Base-by-base conservation (phyloP, 139 green algal genomes). In the Picochlorum sp. region DNA sequence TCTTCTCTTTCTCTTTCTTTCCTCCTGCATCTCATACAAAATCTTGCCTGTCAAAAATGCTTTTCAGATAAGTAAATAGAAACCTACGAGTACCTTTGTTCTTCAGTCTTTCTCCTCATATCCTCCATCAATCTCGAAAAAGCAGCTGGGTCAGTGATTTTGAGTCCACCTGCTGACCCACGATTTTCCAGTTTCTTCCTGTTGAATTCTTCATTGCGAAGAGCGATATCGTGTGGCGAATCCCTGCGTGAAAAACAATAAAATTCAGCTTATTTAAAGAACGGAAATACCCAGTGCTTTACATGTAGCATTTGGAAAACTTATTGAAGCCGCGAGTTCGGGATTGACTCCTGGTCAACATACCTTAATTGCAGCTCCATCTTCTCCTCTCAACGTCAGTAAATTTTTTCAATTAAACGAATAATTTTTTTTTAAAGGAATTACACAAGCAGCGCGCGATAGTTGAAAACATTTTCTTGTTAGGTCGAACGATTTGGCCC, bases 11-110 rank as follows among this genome's bases (percentile, higher is more conserved):
- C 50, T 20, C 37, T 29, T 33, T 73, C 66, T 25, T n/a, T n/a
- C n/a, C n/a, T n/a, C n/a, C n/a, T n/a, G n/a, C n/a, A n/a, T n/a
- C n/a, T n/a, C n/a, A n/a, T n/a, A n/a, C n/a, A n/a, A n/a, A n/a
- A n/a, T 43, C 61, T 7, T 22, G 31, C 22, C 60, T 67, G 60
- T 53, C 55, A 30, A 9, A 40, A 2, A n/a, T n/a, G n/a, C n/a
- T n/a, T n/a, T n/a, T n/a, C n/a, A n/a, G n/a, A n/a, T n/a, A n/a
- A n/a, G n/a, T n/a, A n/a, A n/a, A n/a, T n/a, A n/a, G n/a, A n/a
- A n/a, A n/a, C n/a, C n/a, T n/a, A n/a, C n/a, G n/a, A 52, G 1
- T 53, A 60, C 40, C 35, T 31, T 37, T 74, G 67, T 59, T 74
- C 28, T 20, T 74, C 60, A 13, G 67, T 53, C 6, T 69, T 61